Evolutionary conservation across 2,329 filamentous ascomycete species (phyloP), one percentile per base, ranked within the genome.

Genomic region (Blastomyces silverae): DNA sequence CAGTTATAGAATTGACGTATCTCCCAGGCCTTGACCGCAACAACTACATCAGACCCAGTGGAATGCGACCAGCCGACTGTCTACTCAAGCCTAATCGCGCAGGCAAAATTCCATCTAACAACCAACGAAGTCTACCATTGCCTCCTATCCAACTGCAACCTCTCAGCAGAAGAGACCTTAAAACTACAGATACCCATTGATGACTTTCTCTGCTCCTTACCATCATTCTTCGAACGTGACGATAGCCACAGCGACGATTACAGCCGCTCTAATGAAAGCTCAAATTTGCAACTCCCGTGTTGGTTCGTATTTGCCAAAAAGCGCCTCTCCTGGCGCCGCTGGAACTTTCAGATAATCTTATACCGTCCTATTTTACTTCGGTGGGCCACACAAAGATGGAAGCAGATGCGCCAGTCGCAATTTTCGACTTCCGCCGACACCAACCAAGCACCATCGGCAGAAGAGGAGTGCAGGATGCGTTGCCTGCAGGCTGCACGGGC

Each of bases 111-210:
- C 62, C 79, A 80, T 66, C 70, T 79, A 8, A 72, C 76, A 34
- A 79, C 78, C n/a, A 79, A 79, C 48, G 73, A 72, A 64, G 75
- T 80, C 50, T 79, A 80, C 64, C 77, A 79, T 63, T 77, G 77
- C 20, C 72, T 80, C 39, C 79, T 80, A 22, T 79, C 79, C 3
- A 77, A 70, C 50, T 78, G 78, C 15, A 74, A 72, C 48, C 74
- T 78, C 22, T 76, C 78, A 1, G 72, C 78, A 13, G 74, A 78
- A 67, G 78, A 80, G 65, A 75, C 79, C 0, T 64, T 79, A 22
- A 71, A 69, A 58, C 73, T 80, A 5, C 74, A 79, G 64, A 76
- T 75, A 53, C 74, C 76, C 44, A 78, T 80, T 66, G 78, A 79
- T 64, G 72, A 76, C 63, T 80, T 78, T 78, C 76, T 77, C 63